Conservation (phyloP, 257 asterid genomes). For the Solanum corneliomulleri region DNA sequence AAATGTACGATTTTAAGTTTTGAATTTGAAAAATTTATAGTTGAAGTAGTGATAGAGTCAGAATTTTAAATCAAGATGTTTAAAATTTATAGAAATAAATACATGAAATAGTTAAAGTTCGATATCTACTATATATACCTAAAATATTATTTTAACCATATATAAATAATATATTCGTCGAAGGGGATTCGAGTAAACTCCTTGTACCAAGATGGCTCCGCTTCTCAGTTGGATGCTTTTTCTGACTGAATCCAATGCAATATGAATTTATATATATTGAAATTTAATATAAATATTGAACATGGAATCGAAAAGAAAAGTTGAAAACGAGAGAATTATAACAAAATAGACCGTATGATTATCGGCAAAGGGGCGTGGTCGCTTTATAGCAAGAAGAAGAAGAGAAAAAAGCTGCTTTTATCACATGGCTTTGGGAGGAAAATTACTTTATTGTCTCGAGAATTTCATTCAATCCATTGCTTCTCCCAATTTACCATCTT, state of each 20-base stretch:
- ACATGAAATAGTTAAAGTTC: no score
- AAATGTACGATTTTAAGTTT: no score
- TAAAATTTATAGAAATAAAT: no score
- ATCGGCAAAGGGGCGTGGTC: constrained; percentile 67
- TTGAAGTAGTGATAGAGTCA: rapidly evolving
- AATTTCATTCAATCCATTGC: neutral
- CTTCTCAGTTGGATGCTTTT: no score
- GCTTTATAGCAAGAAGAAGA: constrained; percentile 16
- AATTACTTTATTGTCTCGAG: constrained; percentile 16
- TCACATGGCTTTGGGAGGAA: constrained; percentile 28
- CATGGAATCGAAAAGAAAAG: neutral
- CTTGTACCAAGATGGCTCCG: no score
- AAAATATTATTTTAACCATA: no score
- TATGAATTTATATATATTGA: rapidly evolving
- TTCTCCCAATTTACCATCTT: neutral
- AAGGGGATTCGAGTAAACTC: rapidly evolving
- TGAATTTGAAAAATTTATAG: neutral
- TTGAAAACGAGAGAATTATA: constrained; percentile 26
- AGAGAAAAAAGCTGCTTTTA: constrained; percentile 25
- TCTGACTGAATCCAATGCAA: no score
- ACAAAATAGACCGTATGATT: constrained; percentile 68
- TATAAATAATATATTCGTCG: no score
- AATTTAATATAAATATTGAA: neutral
- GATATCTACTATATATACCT: no score
- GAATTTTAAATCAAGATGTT: no score